Evolutionary conservation across 768 basidiomycete species (phyloP).

Genomic region (Asterophora lycoperdoides): DNA sequence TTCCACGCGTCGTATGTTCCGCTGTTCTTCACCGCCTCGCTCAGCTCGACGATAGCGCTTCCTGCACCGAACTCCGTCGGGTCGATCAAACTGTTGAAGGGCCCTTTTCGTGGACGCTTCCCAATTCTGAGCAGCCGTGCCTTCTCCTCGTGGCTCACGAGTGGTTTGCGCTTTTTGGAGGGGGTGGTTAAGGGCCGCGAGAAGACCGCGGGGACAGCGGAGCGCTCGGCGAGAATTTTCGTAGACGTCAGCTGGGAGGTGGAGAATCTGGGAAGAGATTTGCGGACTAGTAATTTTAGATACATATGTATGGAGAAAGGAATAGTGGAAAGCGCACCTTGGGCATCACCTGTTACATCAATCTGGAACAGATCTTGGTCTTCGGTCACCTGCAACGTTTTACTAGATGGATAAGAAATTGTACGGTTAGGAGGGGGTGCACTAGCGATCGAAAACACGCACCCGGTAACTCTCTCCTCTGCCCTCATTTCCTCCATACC

Average conservation of each 20-base stretch:
- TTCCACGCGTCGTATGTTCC: conserved; percentile 68
- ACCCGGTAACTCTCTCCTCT: conserved; percentile 85
- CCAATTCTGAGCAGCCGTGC: conserved; percentile 72
- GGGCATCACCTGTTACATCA: conserved; percentile 75
- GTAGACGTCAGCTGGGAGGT: conserved; percentile 56
- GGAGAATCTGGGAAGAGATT: conserved; percentile 51
- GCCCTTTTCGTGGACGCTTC: conserved; percentile 65
- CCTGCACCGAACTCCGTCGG: conserved; percentile 64
- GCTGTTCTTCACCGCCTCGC: conserved; percentile 63
- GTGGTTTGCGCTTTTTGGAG: conserved; percentile 39
- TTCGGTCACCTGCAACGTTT: conserved; percentile 58
- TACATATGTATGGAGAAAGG: not conserved
- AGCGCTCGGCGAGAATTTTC: conserved; percentile 80
- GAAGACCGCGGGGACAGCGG: conserved; percentile 79
- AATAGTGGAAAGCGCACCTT: conserved; percentile 40
- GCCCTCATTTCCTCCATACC: conserved; percentile 70
- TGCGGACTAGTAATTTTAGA: conserved; percentile 45
- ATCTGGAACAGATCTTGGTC: conserved; percentile 77
- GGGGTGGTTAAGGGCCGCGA: conserved; percentile 41
- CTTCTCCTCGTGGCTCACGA: conserved; percentile 65
- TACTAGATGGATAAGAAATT: conserved; percentile 33
- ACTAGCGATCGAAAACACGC: conserved; percentile 19
- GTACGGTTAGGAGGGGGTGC: not conserved
- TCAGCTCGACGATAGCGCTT: conserved; percentile 58
- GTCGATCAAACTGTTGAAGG: conserved; percentile 68